Percentiles rank a stretch among this genome's conserved stretches.
phyloP scores from a whole-genome alignment of 2,329 filamentous ascomycete genomes.

The Cordyceps fumosorosea region DNA sequence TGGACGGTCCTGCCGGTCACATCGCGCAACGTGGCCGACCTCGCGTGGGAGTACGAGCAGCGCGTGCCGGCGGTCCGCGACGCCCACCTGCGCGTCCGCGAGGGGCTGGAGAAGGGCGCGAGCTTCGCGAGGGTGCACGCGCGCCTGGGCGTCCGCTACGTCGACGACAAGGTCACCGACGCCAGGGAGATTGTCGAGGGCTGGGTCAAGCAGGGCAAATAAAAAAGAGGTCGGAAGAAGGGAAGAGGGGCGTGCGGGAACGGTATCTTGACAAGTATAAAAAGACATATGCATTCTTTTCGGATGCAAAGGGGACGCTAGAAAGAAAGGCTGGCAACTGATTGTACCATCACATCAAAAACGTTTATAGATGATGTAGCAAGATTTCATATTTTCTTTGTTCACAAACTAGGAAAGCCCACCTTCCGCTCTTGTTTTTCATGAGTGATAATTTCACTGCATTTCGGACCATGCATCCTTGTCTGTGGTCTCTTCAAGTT shows the following conservation, averaged over 20 bases:
- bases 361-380: slow-evolving; percentile 26
- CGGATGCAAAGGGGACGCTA: background rate
- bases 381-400: slow-evolving; percentile 24
- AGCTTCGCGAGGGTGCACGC: slow-evolving; percentile 70
- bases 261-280: slow-evolving; percentile 13
- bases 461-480: no score
- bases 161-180: slow-evolving; percentile 74
- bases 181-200: slow-evolving; percentile 73
- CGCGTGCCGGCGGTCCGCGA: slow-evolving; percentile 76
- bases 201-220: slow-evolving; percentile 89
- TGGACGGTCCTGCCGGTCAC: slow-evolving; percentile 84
- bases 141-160: slow-evolving; percentile 61
- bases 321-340: slow-evolving; percentile 17
- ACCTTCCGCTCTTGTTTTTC: background rate
- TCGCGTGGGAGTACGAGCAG: slow-evolving; percentile 92
- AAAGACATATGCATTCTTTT: background rate
- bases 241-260: background rate
- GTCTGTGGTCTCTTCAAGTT: background rate
- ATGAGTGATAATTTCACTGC: background rate
- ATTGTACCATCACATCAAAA: slow-evolving; percentile 28
- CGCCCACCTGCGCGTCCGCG: slow-evolving; percentile 66
- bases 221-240: slow-evolving; percentile 22
- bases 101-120: slow-evolving; percentile 62
- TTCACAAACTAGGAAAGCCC: slow-evolving; percentile 13
- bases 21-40: slow-evolving; percentile 77